Percentiles rank a stretch among this genome's conserved stretches.
These are phyloP conservation scores for Caloboletus firmus DNA, from an alignment of 1,284 basidiomycete genomes.

Conservation along the genomic window DNA sequence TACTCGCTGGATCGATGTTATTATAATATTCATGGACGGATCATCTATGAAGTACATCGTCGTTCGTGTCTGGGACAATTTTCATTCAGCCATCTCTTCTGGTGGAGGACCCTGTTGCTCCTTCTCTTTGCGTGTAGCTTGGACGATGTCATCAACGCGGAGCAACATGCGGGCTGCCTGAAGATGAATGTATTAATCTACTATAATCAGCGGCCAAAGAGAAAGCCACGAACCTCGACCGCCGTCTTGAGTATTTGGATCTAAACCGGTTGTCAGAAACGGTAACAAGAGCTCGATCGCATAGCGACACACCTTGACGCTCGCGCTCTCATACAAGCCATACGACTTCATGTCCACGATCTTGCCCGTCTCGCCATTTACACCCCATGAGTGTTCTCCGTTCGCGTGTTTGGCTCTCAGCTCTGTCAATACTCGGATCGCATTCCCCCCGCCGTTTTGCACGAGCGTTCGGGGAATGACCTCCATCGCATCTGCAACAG, in stretches of 20 bases:
- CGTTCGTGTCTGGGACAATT: no score
- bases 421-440: conserved; percentile 90
- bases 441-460: conserved; percentile 95
- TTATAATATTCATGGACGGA: conserved; percentile 8
- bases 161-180: conserved; percentile 87
- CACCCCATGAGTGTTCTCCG: conserved; percentile 88
- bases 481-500: conserved; percentile 95
- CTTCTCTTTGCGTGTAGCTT: conserved; percentile 68
- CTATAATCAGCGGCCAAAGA: neutral
- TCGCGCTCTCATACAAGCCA: conserved; percentile 92
- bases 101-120: conserved; percentile 41
- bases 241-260: conserved; percentile 98
- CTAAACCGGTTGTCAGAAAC: conserved; percentile 35
- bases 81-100: no score
- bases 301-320: conserved; percentile 71
- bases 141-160: conserved; percentile 93
- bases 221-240: conserved; percentile 68
- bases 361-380: conserved; percentile 94
- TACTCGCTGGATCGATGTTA: conserved; percentile 7
- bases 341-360: conserved; percentile 95
- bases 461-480: conserved; percentile 95
- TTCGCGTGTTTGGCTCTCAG: conserved; percentile 93
- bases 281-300: neutral
- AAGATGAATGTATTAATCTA: neutral
- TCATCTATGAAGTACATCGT: neutral